Base-by-base conservation (phyloP, 441 rosid genomes). In the Melastoma candidum region DNA sequence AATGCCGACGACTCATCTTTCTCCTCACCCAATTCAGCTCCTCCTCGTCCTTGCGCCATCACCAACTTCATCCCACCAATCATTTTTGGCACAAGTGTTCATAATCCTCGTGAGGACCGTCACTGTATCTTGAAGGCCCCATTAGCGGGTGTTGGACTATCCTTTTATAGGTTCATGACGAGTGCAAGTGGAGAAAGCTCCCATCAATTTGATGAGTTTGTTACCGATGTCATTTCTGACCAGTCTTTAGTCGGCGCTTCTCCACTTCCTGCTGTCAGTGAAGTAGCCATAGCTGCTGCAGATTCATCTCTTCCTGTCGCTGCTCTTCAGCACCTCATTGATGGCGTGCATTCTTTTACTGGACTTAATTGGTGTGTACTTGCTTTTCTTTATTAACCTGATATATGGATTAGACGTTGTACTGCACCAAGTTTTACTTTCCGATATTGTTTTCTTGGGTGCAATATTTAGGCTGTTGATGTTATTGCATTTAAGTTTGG, bases 231-330 rank as follows among this genome's bases (percentile, higher is more conserved):
- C 60, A 63, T 71, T 32, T 43, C 72, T 0, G 78, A 70, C 57
- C 51, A 27, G 53, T 53, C 61, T 26, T 48, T 53, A 3, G 65
- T n/a, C 24, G 59, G 46, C 26, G 54, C 69, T 54, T 59, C 69
- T 26, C 69, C 48, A 63, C 67, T 53, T 63, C 65, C 77, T 56
- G 73, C 47, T 11, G 4, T 69, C 5, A 74, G 64, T 36, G 79
- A 74, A 48, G 82, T 77, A 68, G 79, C 82, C 44, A 57, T 62
- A 58, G 82, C 79, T 7, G 82, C 79, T 10, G 79, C 77, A n/a
- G 82, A 77, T 58, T 77, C 77, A 66, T 61, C 54, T 53, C 64
- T 51, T 47, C 79, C 79, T 53, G 78, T 77, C 51, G 82, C 79
- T 27, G 77, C 71, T 55, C 64, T 77, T 54, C 79, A 74, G 60